Base-by-base conservation (phyloP, 768 basidiomycete species). In the Phylloporus sp. region DNA sequence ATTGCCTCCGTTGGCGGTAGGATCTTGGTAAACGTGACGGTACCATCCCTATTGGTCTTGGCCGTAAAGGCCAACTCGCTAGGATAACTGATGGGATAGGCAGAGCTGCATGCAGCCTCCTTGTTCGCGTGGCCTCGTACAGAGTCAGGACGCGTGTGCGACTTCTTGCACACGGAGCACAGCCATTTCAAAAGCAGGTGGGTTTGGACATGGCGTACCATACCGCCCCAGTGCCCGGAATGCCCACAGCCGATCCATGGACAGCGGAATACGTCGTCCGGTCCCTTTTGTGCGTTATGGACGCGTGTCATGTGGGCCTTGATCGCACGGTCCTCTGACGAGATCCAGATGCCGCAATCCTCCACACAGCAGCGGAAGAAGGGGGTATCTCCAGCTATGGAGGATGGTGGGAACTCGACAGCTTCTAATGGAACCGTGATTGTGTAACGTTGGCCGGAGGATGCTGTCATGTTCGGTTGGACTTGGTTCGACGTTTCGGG, bases 331-430 rank as follows among this genome's bases (percentile, higher is more conserved):
- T 50, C 54, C 2, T 57, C 50, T 8, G 49, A 50, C 3, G 64
- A 45, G 42, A 65, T 57, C 64, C 64, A 65, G 2, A 41, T 36
- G 0, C 52, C 38, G 5, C 64, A 65, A 27, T 20, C 13, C 5
- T 23, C 24, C 59, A 61, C 63, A 9, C 28, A 29, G 26, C 64
- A 65, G 16, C 20, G 49, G 46, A 61, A 65, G 40, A 65, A 66
- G 0, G 13, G n/a, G 0, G 5, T 15, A 0, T 53, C 52, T 16
- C 2, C 13, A 16, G 6, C 10, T 3, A 13, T 15, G 26, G 22
- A 3, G 10, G 6, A 12, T 15, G 12, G 15, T 2, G 57, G 57
- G 23, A 61, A 53, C 22, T 56, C 54, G 2, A 64, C 18, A 1
- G 20, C 38, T 10, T 36, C 29, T 12, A 44, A 24, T 9, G 53